Conservation (phyloP, 2,329 filamentous ascomycete species). For the Cercospora sp. region DNA sequence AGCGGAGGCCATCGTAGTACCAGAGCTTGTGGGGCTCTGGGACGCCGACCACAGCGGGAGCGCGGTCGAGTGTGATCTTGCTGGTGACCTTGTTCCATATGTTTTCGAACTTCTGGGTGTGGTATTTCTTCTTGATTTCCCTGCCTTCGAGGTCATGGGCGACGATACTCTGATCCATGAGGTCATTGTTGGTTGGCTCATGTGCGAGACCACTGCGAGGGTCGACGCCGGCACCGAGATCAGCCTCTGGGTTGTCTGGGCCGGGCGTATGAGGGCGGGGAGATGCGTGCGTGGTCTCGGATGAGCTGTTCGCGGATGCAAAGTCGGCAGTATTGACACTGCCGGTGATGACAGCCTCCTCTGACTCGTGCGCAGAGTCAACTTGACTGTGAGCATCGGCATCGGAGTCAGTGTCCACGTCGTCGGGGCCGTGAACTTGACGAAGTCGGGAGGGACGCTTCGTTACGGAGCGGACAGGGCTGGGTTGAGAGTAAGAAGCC, state of each 20-base stretch:
- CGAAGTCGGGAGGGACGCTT: background rate
- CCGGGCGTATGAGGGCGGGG: background rate
- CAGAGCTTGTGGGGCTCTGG: constrained; percentile 68
- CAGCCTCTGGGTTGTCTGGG: background rate
- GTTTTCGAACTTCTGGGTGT: constrained; percentile 24
- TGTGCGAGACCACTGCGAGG: constrained; percentile 18
- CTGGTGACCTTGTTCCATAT: background rate
- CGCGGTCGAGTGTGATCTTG: constrained; percentile 28
- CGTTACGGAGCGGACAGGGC: background rate
- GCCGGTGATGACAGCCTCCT: background rate
- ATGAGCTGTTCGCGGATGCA: background rate
- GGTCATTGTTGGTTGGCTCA: constrained; percentile 25
- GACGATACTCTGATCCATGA: constrained; percentile 23
- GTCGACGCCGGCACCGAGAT: constrained; percentile 23
- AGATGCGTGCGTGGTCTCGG: background rate
- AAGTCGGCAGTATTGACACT: background rate
- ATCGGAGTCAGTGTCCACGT: background rate
- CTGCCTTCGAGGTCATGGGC: background rate
- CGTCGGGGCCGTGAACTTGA: background rate
- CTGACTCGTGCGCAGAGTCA: background rate
- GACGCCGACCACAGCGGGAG: background rate
- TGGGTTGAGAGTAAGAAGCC: background rate
- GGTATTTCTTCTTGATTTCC: constrained; percentile 15
- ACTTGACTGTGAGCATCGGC: background rate
- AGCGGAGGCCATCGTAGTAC: constrained; percentile 72